Conservation (phyloP, 2,329 filamentous ascomycete species). For the Pyrenochaeta sp. region DNA sequence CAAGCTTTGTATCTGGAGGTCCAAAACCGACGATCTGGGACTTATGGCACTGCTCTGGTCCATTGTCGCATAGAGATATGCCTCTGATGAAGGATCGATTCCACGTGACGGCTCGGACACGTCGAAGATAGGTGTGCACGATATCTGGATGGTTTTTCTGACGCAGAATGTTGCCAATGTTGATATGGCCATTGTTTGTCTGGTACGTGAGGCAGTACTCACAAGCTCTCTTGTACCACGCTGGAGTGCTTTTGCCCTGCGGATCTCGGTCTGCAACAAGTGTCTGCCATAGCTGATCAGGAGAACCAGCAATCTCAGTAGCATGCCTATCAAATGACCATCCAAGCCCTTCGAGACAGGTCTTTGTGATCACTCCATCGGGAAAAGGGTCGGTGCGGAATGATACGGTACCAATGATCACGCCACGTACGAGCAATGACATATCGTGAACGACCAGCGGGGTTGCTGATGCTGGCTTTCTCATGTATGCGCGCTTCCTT, state of each 20-base stretch:
- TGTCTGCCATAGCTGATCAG: constrained; percentile 8
- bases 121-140: constrained; percentile 5
- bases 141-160: not conserved
- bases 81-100: constrained; percentile 11
- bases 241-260: not conserved
- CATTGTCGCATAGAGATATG: too few relatives aligned
- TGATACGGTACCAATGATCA: constrained; percentile 1
- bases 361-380: constrained; percentile 7
- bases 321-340: constrained; percentile 2
- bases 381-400: constrained; percentile 6
- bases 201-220: not conserved
- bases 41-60: not conserved
- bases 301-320: not conserved
- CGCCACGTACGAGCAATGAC: not conserved
- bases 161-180: not conserved
- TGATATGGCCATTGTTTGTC: constrained; percentile 2
- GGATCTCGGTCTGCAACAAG: constrained; percentile 9
- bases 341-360: constrained; percentile 1
- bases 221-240: not conserved
- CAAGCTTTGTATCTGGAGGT: constrained; percentile 1
- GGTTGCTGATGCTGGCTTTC: not conserved
- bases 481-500: not conserved
- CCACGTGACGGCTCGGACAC: constrained; percentile 10
- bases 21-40: constrained; percentile 8
- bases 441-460: not conserved